phyloP scores from a whole-genome alignment of 2,329 filamentous ascomycete species.

The Neopestalotiopsis sp. region DNA sequence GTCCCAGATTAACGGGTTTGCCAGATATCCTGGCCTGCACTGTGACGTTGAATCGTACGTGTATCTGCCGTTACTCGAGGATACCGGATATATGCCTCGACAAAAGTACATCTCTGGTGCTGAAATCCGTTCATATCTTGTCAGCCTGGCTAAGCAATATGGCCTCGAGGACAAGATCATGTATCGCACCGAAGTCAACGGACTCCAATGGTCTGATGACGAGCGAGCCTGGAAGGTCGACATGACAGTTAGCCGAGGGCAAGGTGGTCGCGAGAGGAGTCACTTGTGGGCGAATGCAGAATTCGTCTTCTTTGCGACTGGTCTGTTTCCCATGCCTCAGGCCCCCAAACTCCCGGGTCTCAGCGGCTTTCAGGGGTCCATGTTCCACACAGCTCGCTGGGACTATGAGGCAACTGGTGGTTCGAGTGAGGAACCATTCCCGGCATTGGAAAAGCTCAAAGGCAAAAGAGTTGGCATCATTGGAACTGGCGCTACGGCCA shows the following conservation, averaged over 20 bases:
- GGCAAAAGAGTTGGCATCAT: conserved; percentile 14
- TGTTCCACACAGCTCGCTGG: conserved; percentile 16
- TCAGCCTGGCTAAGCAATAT: conserved; percentile 49
- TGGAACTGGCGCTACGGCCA: conserved; percentile 7
- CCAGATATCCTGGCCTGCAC: conserved; percentile 52
- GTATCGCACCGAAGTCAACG: conserved; percentile 50
- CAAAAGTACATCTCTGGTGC: conserved; percentile 43
- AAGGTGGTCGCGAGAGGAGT: conserved; percentile 3
- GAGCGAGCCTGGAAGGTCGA: conserved; percentile 12
- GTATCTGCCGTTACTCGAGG: conserved; percentile 66
- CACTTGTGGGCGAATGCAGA: conserved; percentile 7
- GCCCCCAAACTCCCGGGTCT: conserved; percentile 13
- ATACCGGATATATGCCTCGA: conserved; percentile 62
- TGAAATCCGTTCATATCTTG: conserved; percentile 50
- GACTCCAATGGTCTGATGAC: conserved; percentile 52
- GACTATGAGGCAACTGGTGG: conserved; percentile 7
- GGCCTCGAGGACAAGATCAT: conserved; percentile 47
- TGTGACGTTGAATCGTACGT: conserved; percentile 65
- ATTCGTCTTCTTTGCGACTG: conserved; percentile 6
- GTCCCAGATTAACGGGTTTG: conserved; percentile 24
- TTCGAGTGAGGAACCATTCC: conserved; percentile 9
- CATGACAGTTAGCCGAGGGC: conserved; percentile 5
- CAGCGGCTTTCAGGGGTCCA: conserved; percentile 5
- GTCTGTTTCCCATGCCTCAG: conserved; percentile 10
- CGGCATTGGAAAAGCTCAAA: background rate